Evolutionary conservation across 2,329 filamentous ascomycete genomes (phyloP), one percentile per base, ranked within the genome.

Genomic region (Cryphonectria japonica): DNA sequence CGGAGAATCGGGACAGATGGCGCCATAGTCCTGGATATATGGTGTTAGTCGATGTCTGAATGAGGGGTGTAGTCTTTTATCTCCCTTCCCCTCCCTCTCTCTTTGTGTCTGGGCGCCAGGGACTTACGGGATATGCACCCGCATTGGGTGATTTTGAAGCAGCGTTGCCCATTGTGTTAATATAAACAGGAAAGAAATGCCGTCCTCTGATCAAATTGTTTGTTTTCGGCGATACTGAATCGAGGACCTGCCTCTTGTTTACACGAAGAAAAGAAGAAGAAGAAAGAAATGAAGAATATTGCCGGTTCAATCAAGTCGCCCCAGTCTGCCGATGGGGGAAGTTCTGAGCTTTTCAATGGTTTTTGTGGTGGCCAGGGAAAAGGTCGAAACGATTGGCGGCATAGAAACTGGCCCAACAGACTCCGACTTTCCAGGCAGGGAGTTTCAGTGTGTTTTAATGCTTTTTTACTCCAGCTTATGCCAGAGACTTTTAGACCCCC

Each of bases 141-240:
- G 29, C 29, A 32, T 13, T 65, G 29, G 43, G 63, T 29, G 63
- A 46, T 9, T 65, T 65, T 19, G 63, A 65, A 22, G 63, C 6
- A 50, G 63, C 19, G 63, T 65, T 65, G 16, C 63, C 63, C 63
- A 65, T 65, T 34, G 29, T 65, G 4, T 50, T 16, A 16, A 29
- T n/a, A n/a, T n/a, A n/a, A n/a, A 52, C 9, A 13, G 29, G 29
- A 5, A 32, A 32, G 22, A 6, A 11, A 50, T 52, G n/a, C 4
- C 14, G 32, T 26, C 6, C 46, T n/a, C 46, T 34, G 14, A 26
- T 29, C n/a, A 8, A 34, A 7, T 19, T 19, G 22, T 50, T 7
- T 13, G 14, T 34, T 7, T n/a, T 50, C n/a, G 8, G 13, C 26
- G 9, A 39, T 9, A 52, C 7, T 13, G 32, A 37, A 34, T 11